phyloP scores from a whole-genome alignment of 164 flowering plant species.

The Santalum album region DNA sequence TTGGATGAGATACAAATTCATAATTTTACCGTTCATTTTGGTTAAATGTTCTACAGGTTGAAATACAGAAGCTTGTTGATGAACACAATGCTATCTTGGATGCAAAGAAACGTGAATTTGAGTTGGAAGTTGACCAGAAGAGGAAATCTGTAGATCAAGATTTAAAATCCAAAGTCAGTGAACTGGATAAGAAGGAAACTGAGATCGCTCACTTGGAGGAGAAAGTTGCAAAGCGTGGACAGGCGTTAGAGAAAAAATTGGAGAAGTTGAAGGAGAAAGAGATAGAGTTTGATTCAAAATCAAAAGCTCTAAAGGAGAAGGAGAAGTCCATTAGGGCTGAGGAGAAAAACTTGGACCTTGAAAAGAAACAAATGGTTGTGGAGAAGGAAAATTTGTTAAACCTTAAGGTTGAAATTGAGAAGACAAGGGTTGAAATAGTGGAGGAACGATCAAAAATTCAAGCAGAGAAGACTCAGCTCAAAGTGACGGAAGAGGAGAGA shows the following conservation, averaged over 20 bases:
- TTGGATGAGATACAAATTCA: not conserved
- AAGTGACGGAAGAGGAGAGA: constrained; percentile 40
- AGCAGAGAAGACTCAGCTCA: constrained; percentile 24
- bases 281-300: constrained; percentile 25
- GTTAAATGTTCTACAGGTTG: constrained; percentile 8
- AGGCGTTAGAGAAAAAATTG: constrained; percentile 30
- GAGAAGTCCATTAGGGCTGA: constrained; percentile 28
- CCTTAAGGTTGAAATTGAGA: constrained; percentile 31
- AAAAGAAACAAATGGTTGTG: constrained; percentile 19
- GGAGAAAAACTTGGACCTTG: constrained; percentile 27
- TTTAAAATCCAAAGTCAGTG: constrained; percentile 21
- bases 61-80: constrained; percentile 29
- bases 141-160: constrained; percentile 32
- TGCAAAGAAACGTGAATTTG: constrained; percentile 28
- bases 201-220: constrained; percentile 33
- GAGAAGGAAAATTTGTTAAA: constrained; percentile 23
- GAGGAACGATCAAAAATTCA: constrained; percentile 20
- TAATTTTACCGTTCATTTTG: not conserved
- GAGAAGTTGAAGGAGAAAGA: constrained; percentile 40
- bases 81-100: constrained; percentile 30
- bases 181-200: constrained; percentile 33
- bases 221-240: constrained; percentile 30
- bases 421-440: constrained; percentile 29
- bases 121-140: constrained; percentile 29
- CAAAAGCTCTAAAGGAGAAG: constrained; percentile 30